Evolutionary conservation across 257 asterid species (phyloP).

Genomic region (Lycium ferocissimum): DNA sequence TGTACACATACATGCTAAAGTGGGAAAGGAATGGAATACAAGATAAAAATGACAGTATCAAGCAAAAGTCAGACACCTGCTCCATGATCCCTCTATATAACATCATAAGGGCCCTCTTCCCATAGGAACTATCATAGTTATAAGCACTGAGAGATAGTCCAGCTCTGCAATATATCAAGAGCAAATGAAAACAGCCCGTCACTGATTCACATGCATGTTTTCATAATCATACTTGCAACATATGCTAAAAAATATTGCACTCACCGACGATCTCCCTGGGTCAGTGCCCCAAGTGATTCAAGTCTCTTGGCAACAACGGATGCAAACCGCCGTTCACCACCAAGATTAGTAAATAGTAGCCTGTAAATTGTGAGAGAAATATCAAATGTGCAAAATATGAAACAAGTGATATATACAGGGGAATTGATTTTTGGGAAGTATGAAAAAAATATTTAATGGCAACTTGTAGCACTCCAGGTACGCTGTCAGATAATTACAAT

Average conservation of each 20-base stretch:
- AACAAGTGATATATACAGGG: neutral
- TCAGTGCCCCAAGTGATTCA: conserved; percentile 96
- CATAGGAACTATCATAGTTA: conserved; percentile 89
- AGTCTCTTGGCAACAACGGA: conserved; percentile 97
- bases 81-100: conserved; percentile 87
- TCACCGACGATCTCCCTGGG: conserved; percentile 99
- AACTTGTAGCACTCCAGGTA: conserved; percentile 16
- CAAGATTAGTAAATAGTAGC: conserved; percentile 94
- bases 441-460: neutral
- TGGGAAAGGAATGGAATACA: conserved; percentile 17
- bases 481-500: neutral
- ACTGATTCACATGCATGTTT: neutral
- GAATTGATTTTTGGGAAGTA: neutral
- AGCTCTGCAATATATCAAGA: conserved; percentile 69
- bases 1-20: conserved; percentile 2
- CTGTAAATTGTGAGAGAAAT: conserved; percentile 43
- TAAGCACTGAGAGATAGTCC: conserved; percentile 96
- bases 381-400: conserved; percentile 8
- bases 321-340: conserved; percentile 98
- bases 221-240: neutral
- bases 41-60: conserved; percentile 26
- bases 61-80: conserved; percentile 57
- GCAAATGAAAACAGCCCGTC: neutral
- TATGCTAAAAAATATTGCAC: conserved; percentile 11
- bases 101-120: conserved; percentile 82